Percentiles rank a stretch among this genome's conserved stretches.
Evolutionary conservation across 2,329 filamentous ascomycete species (phyloP).

Genomic region (Monosporascus sp.): DNA sequence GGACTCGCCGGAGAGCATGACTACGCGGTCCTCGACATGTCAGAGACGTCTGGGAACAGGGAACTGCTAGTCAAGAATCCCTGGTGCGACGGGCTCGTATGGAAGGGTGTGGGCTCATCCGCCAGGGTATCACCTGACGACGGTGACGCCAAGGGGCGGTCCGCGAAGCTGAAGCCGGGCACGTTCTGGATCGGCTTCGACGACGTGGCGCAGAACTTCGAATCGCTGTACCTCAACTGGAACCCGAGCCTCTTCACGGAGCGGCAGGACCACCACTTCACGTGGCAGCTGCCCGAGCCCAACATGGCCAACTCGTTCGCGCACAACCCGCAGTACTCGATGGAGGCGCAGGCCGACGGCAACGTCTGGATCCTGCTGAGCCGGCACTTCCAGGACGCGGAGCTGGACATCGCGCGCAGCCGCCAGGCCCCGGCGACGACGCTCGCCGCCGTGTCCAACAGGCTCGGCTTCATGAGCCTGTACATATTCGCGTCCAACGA

Average conservation of each 20-base stretch:
- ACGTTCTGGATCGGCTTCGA: constrained; percentile 92
- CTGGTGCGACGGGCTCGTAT: constrained; percentile 78
- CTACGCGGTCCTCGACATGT: constrained; percentile 83
- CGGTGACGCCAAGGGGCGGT: constrained; percentile 15
- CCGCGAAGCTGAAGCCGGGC: constrained; percentile 49
- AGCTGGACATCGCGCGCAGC: constrained; percentile 50
- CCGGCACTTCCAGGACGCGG: constrained; percentile 73
- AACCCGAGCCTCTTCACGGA: constrained; percentile 77
- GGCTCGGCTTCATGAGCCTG: constrained; percentile 79
- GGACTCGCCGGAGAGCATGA: constrained; percentile 89
- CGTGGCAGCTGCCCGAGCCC: constrained; percentile 59
- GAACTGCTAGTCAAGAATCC: constrained; percentile 89
- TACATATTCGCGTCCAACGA: constrained; percentile 66
- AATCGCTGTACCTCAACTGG: constrained; percentile 97
- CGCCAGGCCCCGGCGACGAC: constrained; percentile 15
- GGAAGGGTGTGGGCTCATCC: constrained; percentile 51
- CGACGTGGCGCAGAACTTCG: constrained; percentile 84
- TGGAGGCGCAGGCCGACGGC: constrained; percentile 53
- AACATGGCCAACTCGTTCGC: constrained; percentile 51
- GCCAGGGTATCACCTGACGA: constrained; percentile 11
- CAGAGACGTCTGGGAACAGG: constrained; percentile 53
- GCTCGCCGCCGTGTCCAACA: constrained; percentile 41
- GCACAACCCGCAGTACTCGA: constrained; percentile 67
- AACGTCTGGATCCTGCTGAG: constrained; percentile 79
- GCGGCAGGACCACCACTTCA: constrained; percentile 85